Conservation (phyloP, 441 rosid species). For the Eruca vesicaria region DNA sequence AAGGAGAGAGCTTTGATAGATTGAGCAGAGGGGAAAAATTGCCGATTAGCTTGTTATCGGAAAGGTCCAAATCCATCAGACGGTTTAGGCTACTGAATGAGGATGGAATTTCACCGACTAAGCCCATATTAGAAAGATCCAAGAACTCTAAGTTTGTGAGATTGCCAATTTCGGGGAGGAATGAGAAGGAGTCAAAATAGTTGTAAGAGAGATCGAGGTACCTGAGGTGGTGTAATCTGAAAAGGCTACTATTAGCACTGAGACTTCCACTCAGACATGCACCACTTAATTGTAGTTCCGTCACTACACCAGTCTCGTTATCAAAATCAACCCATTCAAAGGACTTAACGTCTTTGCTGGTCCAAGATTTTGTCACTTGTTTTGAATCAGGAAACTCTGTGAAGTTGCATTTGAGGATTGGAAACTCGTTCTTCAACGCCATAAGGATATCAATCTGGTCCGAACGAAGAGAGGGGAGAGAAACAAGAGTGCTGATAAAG, state of each 20-base stretch:
- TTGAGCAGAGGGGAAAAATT: not conserved
- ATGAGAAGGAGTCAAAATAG: not conserved
- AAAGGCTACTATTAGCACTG: not conserved
- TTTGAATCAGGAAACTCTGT: not conserved
- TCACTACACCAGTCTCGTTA: not conserved
- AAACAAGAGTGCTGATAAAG: not conserved
- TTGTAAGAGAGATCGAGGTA: not conserved
- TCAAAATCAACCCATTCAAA: not conserved
- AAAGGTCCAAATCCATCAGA: not conserved
- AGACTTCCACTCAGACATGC: not conserved
- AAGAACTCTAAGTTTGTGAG: not conserved
- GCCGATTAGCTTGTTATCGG: not conserved
- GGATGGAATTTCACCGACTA: not conserved
- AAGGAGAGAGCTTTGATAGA: not conserved
- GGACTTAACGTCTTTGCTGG: not conserved
- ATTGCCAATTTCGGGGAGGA: not conserved
- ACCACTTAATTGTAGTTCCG: not conserved
- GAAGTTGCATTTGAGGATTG: not conserved
- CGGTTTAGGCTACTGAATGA: not conserved
- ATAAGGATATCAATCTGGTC: not conserved
- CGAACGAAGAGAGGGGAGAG: not conserved
- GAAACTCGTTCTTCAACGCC: not conserved
- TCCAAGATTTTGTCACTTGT: not conserved
- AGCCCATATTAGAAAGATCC: not conserved
- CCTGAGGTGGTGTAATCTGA: not conserved